Base-by-base conservation (phyloP, 2,329 filamentous ascomycete species). In the Exophiala alcalophila region DNA sequence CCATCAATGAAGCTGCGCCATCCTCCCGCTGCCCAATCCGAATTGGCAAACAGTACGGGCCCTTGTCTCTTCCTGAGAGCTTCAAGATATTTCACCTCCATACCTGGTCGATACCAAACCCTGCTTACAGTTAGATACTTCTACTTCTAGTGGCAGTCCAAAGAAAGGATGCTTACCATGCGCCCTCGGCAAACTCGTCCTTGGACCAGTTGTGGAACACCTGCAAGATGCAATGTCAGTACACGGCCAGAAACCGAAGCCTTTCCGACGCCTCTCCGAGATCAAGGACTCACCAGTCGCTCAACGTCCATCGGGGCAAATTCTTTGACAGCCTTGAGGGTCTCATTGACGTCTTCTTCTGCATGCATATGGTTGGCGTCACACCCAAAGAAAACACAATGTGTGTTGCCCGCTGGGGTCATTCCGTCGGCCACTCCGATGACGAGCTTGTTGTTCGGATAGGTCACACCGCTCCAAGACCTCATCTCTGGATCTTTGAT, bases 1-100 rank as follows among this genome's bases (percentile, higher is more conserved):
- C 71, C 71, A 47, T 75, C 72, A 9, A 73, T 72, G 26, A 73
- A 73, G 15, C 70, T 67, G 1, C 71, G 59, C 71, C 72, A 74
- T 0, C 70, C 70, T 18, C 43, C 44, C 5, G 69, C 50, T 2
- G 70, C 71, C 70, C 71, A 74, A 32, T 74, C 71, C 0, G 69
- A 67, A 38, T 63, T 70, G 0, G 69, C 69, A 59, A 74, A 74
- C 3, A 70, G 48, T 3, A 73, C 53, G 24, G 70, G 69, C 0
- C 67, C 69, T 26, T 72, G 68, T 1, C 62, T 58, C 1, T 57
- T 58, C 25, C 68, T 54, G 52, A 74, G 60, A n/a, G 63, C 64
- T 0, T 64, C 58, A 0, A 72, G 56, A 39, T 71, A 64, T 1
- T 57, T 60, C 0, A 59, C 57, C 4, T 71, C 33, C 4, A 72